Conservation (phyloP, 2,329 filamentous ascomycete genomes). For the Aspergillus latus region DNA sequence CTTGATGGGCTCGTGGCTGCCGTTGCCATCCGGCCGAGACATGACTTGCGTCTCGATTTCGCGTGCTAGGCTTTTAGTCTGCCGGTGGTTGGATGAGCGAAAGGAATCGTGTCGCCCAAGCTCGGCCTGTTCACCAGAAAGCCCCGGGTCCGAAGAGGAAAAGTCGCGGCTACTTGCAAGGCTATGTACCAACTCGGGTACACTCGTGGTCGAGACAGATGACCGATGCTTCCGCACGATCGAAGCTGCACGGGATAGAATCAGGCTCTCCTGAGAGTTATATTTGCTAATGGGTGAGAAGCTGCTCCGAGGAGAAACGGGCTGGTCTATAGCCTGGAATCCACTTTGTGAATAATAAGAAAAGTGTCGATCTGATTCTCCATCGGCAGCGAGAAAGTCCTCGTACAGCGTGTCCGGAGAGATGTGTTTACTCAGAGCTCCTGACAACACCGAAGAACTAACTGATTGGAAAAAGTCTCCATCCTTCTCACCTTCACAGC, state of each 20-base stretch:
- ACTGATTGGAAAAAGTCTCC: conserved; percentile 36
- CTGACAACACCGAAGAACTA: conserved; percentile 31
- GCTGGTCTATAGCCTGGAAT: conserved; percentile 41
- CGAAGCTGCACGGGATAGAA: conserved; percentile 51
- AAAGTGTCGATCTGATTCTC: conserved; percentile 49
- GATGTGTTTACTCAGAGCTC: conserved; percentile 34
- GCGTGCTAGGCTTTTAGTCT: conserved; percentile 39
- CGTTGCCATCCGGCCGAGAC: conserved; percentile 28
- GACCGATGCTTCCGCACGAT: conserved; percentile 49
- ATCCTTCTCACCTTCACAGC: conserved; percentile 26
- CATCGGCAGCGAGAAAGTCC: conserved; percentile 46
- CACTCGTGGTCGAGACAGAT: conserved; percentile 46
- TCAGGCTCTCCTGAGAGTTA: conserved; percentile 58
- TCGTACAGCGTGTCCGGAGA: conserved; percentile 38
- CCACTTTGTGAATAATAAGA: conserved; percentile 45
- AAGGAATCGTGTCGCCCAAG: conserved; percentile 23
- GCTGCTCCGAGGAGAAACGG: conserved; percentile 48
- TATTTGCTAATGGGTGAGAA: conserved; percentile 56
- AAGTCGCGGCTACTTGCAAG: conserved; percentile 43
- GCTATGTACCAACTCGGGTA: conserved; percentile 47
- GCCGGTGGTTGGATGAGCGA: conserved; percentile 30
- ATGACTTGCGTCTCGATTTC: conserved; percentile 34
- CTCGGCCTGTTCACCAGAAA: conserved; percentile 21
- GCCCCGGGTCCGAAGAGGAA: conserved; percentile 27
- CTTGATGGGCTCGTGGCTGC: conserved; percentile 30